These are phyloP conservation scores for Cercophora sp. DNA, from an alignment of 495 filamentous ascomycete genomes.

Conservation along the genomic window DNA sequence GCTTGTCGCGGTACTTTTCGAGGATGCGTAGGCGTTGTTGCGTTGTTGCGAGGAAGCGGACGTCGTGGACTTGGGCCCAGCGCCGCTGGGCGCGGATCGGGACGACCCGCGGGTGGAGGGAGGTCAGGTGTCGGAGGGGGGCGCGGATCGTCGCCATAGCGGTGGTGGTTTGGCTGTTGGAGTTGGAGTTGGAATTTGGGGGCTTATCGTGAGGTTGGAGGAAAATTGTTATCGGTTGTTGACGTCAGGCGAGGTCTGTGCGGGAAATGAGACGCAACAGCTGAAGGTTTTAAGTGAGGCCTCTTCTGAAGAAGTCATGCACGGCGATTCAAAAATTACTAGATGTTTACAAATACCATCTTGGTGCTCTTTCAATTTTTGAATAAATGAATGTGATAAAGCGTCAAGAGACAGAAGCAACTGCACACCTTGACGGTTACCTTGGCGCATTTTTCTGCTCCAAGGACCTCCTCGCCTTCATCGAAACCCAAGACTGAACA, in stretches of 20 bases:
- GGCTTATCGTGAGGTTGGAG: constrained; percentile 1
- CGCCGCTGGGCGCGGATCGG: constrained; percentile 56
- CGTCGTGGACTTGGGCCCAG: constrained; percentile 89
- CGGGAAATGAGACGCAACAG: too few relatives aligned
- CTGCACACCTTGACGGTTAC: too few relatives aligned
- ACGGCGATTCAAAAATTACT: too few relatives aligned
- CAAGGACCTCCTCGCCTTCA: too few relatives aligned
- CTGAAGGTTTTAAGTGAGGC: too few relatives aligned
- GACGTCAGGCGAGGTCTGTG: constrained; percentile 11
- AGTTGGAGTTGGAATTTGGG: neutral
- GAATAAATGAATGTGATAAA: too few relatives aligned
- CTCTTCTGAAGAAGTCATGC: too few relatives aligned
- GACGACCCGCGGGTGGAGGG: constrained; percentile 16
- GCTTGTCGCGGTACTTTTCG: constrained; percentile 84
- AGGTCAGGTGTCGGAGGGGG: constrained; percentile 34
- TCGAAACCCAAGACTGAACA: too few relatives aligned
- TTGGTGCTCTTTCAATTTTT: too few relatives aligned
- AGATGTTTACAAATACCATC: too few relatives aligned
- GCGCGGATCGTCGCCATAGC: constrained; percentile 31
- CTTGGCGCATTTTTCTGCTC: too few relatives aligned
- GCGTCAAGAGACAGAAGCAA: too few relatives aligned
- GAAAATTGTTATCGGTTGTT: neutral
- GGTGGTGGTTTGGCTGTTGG: neutral
- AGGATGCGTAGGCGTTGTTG: constrained; percentile 54
- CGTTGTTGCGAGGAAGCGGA: constrained; percentile 72